Evolutionary conservation across 2,329 filamentous ascomycete species (phyloP), one percentile per base, ranked within the genome.

Genomic region (Cadophora sp.): DNA sequence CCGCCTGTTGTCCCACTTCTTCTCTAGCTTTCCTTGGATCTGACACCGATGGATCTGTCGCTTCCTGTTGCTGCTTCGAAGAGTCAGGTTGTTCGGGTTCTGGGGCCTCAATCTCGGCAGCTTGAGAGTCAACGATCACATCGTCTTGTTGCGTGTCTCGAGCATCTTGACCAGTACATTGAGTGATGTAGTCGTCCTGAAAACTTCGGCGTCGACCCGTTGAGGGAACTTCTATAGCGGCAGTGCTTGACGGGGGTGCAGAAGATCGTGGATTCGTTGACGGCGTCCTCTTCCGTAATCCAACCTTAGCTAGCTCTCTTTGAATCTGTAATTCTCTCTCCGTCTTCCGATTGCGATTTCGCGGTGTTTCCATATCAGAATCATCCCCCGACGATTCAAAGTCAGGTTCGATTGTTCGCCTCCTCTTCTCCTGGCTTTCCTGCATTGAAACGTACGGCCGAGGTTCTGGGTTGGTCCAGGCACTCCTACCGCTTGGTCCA

Each of bases 41-140:
- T 14, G 37, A 14, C 1, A 19, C 7, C 48, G 29, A 40, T 4
- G 22, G 12, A 12, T 40, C 48, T 43, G 46, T 24, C 2, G 6
- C 16, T 29, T 50, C 24, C 19, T 27, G 11, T 26, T 26, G 12
- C 11, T 11, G 29, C 31, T n/a, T 51, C n/a, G 46, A 55, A 6
- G 31, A 53, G 6, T 19, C 29, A 55, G 31, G n/a, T 22, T 48
- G 43, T 22, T 48, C 43, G 43, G 43, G n/a, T 1, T 43, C 59
- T 6, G 8, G 16, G 16, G 9, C 24, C 19, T 29, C 59, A 50
- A 24, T 50, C 22, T 26, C 40, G 3, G 46, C 51, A 27, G 40
- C 65, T 65, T 77, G 75, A 19, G 75, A 76, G 63, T 77, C 75
- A 4, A 71, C 72, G 63, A 78, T 68, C 3, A 76, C 59, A n/a